These are phyloP conservation scores for Volvox reticuliferus DNA, from an alignment of 139 green algal species.

Conservation along the genomic window DNA sequence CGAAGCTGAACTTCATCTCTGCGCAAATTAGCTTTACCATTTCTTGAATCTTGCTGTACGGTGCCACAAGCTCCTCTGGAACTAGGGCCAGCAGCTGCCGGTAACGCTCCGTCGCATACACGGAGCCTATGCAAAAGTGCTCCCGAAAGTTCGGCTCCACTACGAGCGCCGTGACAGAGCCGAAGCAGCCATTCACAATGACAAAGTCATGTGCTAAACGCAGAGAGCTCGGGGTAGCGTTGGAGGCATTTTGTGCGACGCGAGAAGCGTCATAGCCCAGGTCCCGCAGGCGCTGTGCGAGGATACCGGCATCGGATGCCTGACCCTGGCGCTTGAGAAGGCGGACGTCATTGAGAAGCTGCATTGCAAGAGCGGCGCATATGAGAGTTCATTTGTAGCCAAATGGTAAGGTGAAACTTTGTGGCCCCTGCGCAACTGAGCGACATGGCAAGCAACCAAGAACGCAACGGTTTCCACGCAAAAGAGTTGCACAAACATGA, in stretches of 20 bases:
- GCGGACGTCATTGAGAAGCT: slow-evolving; percentile 35
- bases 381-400: no score
- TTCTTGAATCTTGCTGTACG: slow-evolving; percentile 26
- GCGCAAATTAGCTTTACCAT: slow-evolving; percentile 30
- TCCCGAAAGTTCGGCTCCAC: slow-evolving; percentile 34
- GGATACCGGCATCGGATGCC: neutral
- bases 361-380: neutral
- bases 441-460: no score
- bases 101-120: slow-evolving; percentile 38
- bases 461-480: no score
- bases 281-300: slow-evolving; percentile 1
- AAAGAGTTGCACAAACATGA: no score
- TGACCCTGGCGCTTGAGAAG: slow-evolving; percentile 16
- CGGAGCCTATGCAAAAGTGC: slow-evolving; percentile 31
- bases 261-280: neutral
- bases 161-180: neutral
- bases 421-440: no score
- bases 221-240: neutral
- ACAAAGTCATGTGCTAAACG: slow-evolving; percentile 36
- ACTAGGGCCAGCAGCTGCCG: neutral
- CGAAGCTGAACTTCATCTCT: slow-evolving; percentile 44
- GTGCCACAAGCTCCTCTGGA: slow-evolving; percentile 33
- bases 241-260: neutral
- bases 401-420: no score
- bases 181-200: slow-evolving; percentile 1